Evolutionary conservation across 1,139 yeast genomes (phyloP).

Genomic region (Lodderomyces metapsilosis): DNA sequence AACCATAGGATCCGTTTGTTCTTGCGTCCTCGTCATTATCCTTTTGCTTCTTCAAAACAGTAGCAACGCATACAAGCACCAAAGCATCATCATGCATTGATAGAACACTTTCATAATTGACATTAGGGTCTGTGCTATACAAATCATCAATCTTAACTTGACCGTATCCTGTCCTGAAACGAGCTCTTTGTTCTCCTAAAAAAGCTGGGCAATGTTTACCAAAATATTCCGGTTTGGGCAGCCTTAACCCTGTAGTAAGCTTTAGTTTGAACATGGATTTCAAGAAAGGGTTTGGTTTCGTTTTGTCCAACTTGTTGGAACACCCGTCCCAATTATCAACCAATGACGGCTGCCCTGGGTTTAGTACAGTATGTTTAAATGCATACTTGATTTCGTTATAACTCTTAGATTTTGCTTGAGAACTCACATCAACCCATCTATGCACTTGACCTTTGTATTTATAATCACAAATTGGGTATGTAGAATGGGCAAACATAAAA

Average conservation of each 20-base stretch:
- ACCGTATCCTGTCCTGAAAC: constrained; percentile 12
- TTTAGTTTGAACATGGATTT: constrained; percentile 6
- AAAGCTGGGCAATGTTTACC: constrained; percentile 8
- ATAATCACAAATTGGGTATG: constrained; percentile 14
- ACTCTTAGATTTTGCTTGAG: constrained; percentile 2
- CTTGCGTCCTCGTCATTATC: constrained; percentile 18
- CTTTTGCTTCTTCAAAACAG: constrained; percentile 15
- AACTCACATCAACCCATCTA: constrained; percentile 15
- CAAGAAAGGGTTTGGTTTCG: constrained; percentile 11
- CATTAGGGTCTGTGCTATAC: constrained; percentile 2
- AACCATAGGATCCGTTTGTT: too few species aligned
- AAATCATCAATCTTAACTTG: constrained; percentile 13
- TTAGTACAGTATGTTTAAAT: constrained; percentile 11
- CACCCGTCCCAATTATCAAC: constrained; percentile 16
- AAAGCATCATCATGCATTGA: constrained; percentile 14
- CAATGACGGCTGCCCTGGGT: constrained; percentile 9
- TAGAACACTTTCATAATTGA: constrained; percentile 13
- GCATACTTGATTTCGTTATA: constrained; percentile 12
- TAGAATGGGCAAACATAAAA: constrained; percentile 12
- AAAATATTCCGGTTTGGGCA: constrained; percentile 13
- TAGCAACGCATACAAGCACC: constrained; percentile 16
- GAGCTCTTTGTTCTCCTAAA: constrained; percentile 11
- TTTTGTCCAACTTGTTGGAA: constrained; percentile 10
- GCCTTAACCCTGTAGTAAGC: constrained; percentile 7
- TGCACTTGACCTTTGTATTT: constrained; percentile 12